These are phyloP conservation scores for Clarkia xantiana DNA, from an alignment of 345 rosid genomes.

Conservation along the genomic window DNA sequence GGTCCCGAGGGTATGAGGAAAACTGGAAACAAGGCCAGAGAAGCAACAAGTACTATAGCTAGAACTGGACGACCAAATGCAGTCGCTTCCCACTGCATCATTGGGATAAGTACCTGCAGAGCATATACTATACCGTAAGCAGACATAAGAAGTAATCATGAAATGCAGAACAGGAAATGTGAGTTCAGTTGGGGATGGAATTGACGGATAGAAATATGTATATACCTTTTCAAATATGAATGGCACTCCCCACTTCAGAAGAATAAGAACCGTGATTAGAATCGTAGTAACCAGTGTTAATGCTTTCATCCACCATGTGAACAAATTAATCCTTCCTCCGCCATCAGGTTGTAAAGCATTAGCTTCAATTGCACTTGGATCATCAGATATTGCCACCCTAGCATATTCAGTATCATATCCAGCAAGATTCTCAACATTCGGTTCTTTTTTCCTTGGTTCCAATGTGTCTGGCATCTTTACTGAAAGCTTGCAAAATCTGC, in stretches of 20 bases:
- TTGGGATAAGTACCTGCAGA: slow-evolving; percentile 65
- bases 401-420: slow-evolving; percentile 60
- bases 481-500: background rate
- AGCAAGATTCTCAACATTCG: slow-evolving; percentile 11
- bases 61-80: slow-evolving; percentile 95
- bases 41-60: slow-evolving; percentile 65
- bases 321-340: slow-evolving; percentile 11
- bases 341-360: slow-evolving; percentile 18
- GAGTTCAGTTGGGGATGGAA: no score
- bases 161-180: background rate
- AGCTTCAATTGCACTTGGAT: slow-evolving; percentile 17
- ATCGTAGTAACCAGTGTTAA: slow-evolving; percentile 16
- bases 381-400: slow-evolving; percentile 51
- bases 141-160: background rate
- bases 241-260: slow-evolving; percentile 74
- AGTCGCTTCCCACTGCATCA: slow-evolving; percentile 95
- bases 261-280: slow-evolving; percentile 22
- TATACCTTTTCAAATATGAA: slow-evolving; percentile 61
- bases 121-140: background rate
- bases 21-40: slow-evolving; percentile 88
- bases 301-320: slow-evolving; percentile 58
- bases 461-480: slow-evolving; percentile 23
- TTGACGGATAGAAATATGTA: background rate
- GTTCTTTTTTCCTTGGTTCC: slow-evolving; percentile 15
- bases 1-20: slow-evolving; percentile 96